Base-by-base conservation (phyloP, 768 basidiomycete species). In the Tylopilus plumbeoviolaceoides region DNA sequence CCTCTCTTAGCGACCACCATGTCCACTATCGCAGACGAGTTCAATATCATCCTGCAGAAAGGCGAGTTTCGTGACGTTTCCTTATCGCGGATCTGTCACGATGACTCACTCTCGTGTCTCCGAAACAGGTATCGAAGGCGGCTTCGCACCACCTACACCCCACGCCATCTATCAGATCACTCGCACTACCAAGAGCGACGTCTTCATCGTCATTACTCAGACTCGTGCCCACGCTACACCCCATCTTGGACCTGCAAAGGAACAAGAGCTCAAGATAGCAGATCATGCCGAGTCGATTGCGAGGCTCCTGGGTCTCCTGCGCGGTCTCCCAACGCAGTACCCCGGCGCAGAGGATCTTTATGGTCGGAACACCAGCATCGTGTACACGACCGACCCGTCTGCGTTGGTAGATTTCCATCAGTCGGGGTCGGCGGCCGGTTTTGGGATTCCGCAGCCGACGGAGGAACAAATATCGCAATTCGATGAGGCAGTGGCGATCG, bases 321-420 rank as follows among this genome's bases (percentile, higher is more conserved):
- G 62, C 44, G 59, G 1, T 79, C 82, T 27, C 38, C 65, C 62
- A 3, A 10, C 28, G 8, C 65, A 66, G 42, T 59, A 65, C 30
- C 77, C 78, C 0, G 85, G 84, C 2, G 81, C 78, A 42, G 72
- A 86, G 66, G 88, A 91, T 62, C 83, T 90, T 48, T 91, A 91
- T 57, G 84, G 83, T 1, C 56, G 82, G 57, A 75, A 88, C 64
- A 84, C 76, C 9, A 81, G 83, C 66, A 87, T 89, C 55, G 71
- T 77, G 7, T 85, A 80, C 72, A 74, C 70, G 7, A 79, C 48
- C 5, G 40, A 53, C 0, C 18, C 44, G 6, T 14, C 5, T 1
- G 2, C 9, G 12, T 12, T 36, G 14, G 15, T 3, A n/a, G 47
- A 48, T n/a, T 4, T 59, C 18, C 25, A 44, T 8, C 17, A 12